Evolutionary conservation across 2,329 filamentous ascomycete genomes (phyloP), one percentile per base, ranked within the genome.

Genomic region (Claviceps sp.): DNA sequence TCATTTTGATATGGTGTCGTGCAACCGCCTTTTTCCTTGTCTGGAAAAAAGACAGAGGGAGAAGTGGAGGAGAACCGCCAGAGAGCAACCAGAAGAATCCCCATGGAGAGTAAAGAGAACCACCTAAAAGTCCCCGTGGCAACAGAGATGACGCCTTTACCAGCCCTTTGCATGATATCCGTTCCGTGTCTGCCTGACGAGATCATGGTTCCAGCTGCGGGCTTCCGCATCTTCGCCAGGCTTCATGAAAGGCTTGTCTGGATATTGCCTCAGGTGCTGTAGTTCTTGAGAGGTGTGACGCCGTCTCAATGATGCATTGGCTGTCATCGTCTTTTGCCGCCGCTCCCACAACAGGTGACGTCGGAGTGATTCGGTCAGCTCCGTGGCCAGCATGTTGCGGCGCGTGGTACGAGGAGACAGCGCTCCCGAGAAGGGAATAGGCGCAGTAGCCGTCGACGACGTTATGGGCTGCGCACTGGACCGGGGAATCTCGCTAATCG

Each of bases 341-440:
- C 93, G 85, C 67, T 98, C 93, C 87, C 89, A 95, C 16, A 97
- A 78, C 16, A 98, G 82, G 61, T 96, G 87, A 60, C 89, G 87
- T 22, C 93, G 82, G 3, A 98, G 81, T 22, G 89, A 95, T 65
- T 95, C 89, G 2, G 91, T 96, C 51, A 98, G 74, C 71, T 98
- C 93, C 0, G 88, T 94, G 8, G 88, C 85, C 52, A 98, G 78
- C 93, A 98, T 98, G 68, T 96, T 94, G 55, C 90, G 81, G 50
- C 93, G 81, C 0, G 90, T 96, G 0, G 91, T 96, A 53, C 89
- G 82, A 4, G 93, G 93, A 5, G 93, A 97, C 57, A 95, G 77
- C 1, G 89, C 87, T 30, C 83, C 81, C 52, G 87, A 85, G 57
- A 86, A 81, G 47, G 74, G 67, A 41, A 68, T 66, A 53, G 82